A percentile compares a stretch with the other conserved stretches of the same genome.
Evolutionary conservation across 768 basidiomycete genomes (phyloP).

Genomic region (Serendipita indica): DNA sequence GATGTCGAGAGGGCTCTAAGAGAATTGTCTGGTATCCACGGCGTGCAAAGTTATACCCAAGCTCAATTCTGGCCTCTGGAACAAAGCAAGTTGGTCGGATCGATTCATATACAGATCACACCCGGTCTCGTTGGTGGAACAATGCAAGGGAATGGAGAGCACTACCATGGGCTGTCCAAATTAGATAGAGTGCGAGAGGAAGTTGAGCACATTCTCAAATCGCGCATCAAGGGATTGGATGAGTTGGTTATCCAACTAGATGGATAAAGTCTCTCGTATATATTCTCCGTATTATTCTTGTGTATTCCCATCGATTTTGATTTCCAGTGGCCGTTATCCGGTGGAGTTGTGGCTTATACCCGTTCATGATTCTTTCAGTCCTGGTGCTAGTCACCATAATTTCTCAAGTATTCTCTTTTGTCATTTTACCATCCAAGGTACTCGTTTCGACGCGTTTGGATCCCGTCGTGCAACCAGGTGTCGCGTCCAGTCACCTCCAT

Average conservation of each 20-base stretch:
- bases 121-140: background rate
- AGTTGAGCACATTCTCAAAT: slow-evolving; percentile 4
- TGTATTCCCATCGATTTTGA: background rate
- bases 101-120: background rate
- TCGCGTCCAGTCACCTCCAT: slow-evolving; percentile 19
- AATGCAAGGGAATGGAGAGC: background rate
- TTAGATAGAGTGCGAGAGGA: background rate
- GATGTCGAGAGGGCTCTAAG: slow-evolving; percentile 27
- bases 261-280: background rate
- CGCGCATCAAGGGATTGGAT: background rate
- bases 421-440: background rate
- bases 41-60: slow-evolving; percentile 1
- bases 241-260: slow-evolving; percentile 6
- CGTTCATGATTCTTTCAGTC: background rate
- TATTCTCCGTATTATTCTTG: too few species aligned
- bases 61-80: slow-evolving; percentile 3
- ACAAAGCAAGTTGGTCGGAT: background rate
- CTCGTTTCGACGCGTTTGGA: slow-evolving; percentile 17
- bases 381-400: background rate
- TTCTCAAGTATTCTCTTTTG: slow-evolving; percentile 12
- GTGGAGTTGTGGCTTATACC: background rate
- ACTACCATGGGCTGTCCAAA: background rate
- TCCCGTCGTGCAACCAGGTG: slow-evolving; percentile 20
- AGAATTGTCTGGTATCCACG: slow-evolving; percentile 19
- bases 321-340: background rate